Percentiles rank a stretch among this genome's conserved stretches.
Evolutionary conservation across 2,329 filamentous ascomycete genomes (phyloP).

Genomic region (Ascocoryne sarcoides): DNA sequence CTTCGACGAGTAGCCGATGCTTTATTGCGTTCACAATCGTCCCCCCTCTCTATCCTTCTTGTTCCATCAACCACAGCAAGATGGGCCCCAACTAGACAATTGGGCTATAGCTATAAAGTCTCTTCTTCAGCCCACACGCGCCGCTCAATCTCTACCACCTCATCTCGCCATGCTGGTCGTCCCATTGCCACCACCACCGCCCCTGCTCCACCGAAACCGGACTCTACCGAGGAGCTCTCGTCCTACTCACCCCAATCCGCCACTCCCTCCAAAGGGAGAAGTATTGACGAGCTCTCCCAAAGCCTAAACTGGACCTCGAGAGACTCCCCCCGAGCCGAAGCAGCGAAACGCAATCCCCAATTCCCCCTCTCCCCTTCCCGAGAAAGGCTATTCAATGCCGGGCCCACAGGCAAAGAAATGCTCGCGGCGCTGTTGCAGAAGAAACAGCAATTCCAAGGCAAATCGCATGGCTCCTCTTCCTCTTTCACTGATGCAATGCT

Average conservation of each 20-base stretch:
- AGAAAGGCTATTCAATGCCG: background rate
- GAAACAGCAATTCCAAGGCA: too few species aligned
- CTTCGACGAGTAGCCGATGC: slow-evolving; percentile 26
- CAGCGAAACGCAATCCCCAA: background rate
- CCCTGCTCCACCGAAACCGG: background rate
- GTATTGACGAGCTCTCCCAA: background rate
- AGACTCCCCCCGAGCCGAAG: background rate
- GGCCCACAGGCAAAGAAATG: too few species aligned
- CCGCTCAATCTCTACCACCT: too few species aligned
- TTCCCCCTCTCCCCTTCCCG: background rate
- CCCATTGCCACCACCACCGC: background rate
- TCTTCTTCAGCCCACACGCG: too few species aligned
- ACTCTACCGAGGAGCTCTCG: too few species aligned
- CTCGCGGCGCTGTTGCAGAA: too few species aligned
- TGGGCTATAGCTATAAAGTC: too few species aligned
- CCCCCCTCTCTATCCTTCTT: slow-evolving; percentile 22
- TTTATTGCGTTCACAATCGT: slow-evolving; percentile 24
- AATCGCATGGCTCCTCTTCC: too few species aligned
- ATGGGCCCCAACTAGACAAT: slow-evolving; percentile 9
- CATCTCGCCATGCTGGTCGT: background rate
- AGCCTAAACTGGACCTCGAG: background rate
- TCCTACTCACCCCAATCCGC: background rate
- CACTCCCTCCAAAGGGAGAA: background rate
- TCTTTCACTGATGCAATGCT: too few species aligned
- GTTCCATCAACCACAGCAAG: slow-evolving; percentile 17